Conservation (phyloP, 139 green algal genomes). For the Dunaliella primolecta region DNA sequence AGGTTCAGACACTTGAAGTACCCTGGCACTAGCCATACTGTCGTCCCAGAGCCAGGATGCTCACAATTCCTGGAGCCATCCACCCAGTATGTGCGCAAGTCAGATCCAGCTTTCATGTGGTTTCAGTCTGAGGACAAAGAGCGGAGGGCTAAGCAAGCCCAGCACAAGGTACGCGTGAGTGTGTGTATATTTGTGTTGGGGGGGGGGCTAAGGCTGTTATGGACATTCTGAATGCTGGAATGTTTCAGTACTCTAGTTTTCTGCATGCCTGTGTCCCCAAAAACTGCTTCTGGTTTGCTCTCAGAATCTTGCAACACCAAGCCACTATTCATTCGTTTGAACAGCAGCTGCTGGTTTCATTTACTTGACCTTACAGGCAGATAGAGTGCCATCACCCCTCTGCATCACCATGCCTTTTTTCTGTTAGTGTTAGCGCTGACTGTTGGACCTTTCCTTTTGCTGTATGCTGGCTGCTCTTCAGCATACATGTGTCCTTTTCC, state of each 20-base stretch:
- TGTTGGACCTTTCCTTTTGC: not conserved
- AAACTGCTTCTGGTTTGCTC: too few species aligned
- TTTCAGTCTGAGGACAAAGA: conserved; percentile 15
- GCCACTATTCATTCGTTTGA: not conserved
- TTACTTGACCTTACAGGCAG: not conserved
- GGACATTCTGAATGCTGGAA: not conserved
- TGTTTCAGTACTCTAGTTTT: not conserved
- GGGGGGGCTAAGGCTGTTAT: not conserved
- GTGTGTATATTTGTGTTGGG: conserved; percentile 2
- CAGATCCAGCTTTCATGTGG: not conserved
- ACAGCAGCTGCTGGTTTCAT: not conserved
- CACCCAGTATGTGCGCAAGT: conserved; percentile 17
- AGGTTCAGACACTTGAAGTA: conserved; percentile 20
- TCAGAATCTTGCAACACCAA: too few species aligned
- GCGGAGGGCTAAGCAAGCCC: not conserved
- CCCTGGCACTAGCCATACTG: conserved; percentile 16
- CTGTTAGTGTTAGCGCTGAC: not conserved
- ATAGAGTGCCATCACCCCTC: too few species aligned
- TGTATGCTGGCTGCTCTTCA: too few species aligned
- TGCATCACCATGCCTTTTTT: too few species aligned
- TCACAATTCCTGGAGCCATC: not conserved
- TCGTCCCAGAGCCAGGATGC: not conserved
- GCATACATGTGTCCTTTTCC: too few species aligned
- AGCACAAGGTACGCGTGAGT: conserved; percentile 9
- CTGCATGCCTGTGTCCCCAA: not conserved